Percentiles rank a stretch among this genome's conserved stretches.
These are phyloP conservation scores for Ceratobasidium sp. DNA, from an alignment of 1,284 basidiomycete species.

Conservation along the genomic window DNA sequence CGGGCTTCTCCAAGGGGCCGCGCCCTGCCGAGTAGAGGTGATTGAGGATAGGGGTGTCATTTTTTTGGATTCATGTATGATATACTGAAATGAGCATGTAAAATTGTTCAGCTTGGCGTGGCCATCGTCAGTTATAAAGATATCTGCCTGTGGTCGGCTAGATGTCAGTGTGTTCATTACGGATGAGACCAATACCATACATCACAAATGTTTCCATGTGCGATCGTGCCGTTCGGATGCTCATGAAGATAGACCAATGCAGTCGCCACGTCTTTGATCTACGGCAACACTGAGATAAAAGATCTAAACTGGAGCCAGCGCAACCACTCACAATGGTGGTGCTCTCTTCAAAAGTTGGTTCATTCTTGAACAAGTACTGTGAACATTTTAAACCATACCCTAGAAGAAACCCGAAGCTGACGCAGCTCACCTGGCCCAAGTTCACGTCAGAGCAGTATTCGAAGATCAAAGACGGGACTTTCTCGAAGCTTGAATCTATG, in stretches of 20 bases:
- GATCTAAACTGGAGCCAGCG: too few species aligned
- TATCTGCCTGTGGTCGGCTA: background rate
- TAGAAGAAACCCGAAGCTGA: too few species aligned
- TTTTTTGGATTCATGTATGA: background rate
- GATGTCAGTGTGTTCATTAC: background rate
- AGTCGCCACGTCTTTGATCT: constrained; percentile 24
- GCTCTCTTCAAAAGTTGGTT: too few species aligned
- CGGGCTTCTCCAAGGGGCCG: background rate
- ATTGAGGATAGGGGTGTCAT: constrained; percentile 1
- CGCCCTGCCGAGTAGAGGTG: background rate
- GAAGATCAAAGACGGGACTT: constrained; percentile 21
- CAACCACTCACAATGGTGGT: too few species aligned
- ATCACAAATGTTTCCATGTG: constrained; percentile 1
- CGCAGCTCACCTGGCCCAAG: background rate
- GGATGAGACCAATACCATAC: background rate
- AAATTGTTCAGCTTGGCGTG: constrained; percentile 24
- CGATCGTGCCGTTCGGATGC: constrained; percentile 29
- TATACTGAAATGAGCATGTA: constrained; percentile 22
- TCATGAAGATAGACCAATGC: constrained; percentile 29
- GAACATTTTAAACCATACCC: too few species aligned
- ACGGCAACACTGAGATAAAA: too few species aligned
- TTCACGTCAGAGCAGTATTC: constrained; percentile 13
- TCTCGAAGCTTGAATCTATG: constrained; percentile 10
- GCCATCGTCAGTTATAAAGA: constrained; percentile 10
- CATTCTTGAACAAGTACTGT: too few species aligned